Evolutionary conservation across 177 flowering plant species (phyloP), one percentile per base, ranked within the genome.

Genomic region (Telopea speciosissima): DNA sequence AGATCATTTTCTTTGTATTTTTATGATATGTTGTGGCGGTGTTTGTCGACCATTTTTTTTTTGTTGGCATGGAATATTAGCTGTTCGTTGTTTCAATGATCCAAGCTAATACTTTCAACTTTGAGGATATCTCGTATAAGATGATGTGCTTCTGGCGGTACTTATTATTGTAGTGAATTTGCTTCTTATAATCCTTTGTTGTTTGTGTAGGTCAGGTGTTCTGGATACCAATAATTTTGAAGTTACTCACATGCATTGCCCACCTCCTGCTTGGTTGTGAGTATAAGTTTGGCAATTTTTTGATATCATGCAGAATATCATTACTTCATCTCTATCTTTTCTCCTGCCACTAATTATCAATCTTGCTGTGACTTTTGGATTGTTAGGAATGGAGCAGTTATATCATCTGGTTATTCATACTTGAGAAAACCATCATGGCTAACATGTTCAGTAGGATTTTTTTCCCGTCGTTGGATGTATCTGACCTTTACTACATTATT

Each of bases 191-290:
- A 25, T 25, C 44, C 61, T 66, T 58, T 36, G 11, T 26, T 28
- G n/a, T 66, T 62, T 33, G 6, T 65, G 68, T 75, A 93, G 98
- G 98, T 94, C 98, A 24, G 98, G 98, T 54, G 90, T 94, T 74
- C 67, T 94, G 78, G 87, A 94, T 78, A 78, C 81, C 31, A 74
- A 85, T 72, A 86, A 67, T 76, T 75, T 74, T 66, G 79, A 83
- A 73, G 90, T 92, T 67, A 91, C 97, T 3, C 98, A 94, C 76
- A 77, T 92, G 66, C 98, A 94, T 79, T 94, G 98, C 82, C 98
- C 98, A 73, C 98, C 98, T 58, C 98, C 98, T 58, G 83, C 90
- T 69, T 92, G 96, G 98, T 69, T 89, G 98, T 94, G 81, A 92
- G 98, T 86, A 49, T 25, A 36, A 45, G 52, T 65, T 73, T 63